phyloP scores from a whole-genome alignment of 2,329 filamentous ascomycete species.

The Pyrenophora seminiperda region DNA sequence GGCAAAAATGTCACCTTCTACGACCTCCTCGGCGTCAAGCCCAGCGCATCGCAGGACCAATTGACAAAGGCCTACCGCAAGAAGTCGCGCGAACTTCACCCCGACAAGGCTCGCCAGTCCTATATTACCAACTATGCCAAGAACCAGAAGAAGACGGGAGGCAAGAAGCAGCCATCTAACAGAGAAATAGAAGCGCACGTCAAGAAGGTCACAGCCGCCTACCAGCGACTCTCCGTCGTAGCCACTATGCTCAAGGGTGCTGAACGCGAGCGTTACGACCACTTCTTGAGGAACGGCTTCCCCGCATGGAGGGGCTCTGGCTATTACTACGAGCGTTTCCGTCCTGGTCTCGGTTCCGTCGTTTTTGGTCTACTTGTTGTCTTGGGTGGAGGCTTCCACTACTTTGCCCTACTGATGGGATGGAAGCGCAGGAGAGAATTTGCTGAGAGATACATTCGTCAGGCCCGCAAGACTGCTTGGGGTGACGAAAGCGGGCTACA shows the following conservation, averaged over 20 bases:
- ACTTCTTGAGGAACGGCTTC: slow-evolving; percentile 92
- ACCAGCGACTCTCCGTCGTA: slow-evolving; percentile 82
- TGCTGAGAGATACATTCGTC: slow-evolving; percentile 86
- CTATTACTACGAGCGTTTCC: slow-evolving; percentile 96
- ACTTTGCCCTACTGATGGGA: slow-evolving; percentile 79
- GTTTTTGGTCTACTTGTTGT: slow-evolving; percentile 80
- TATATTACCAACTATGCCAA: slow-evolving; percentile 70
- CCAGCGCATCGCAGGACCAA: slow-evolving; percentile 78
- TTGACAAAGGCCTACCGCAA: slow-evolving; percentile 94
- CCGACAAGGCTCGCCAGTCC: slow-evolving; percentile 91
- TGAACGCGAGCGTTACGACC: slow-evolving; percentile 85
- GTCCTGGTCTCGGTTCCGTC: slow-evolving; percentile 86
- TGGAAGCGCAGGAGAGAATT: slow-evolving; percentile 93
- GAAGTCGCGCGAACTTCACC: slow-evolving; percentile 81
- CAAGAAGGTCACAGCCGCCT: slow-evolving; percentile 81
- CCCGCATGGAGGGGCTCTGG: slow-evolving; percentile 96
- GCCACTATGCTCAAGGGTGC: slow-evolving; percentile 83
- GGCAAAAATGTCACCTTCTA: slow-evolving; percentile 87
- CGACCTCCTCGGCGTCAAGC: slow-evolving; percentile 79
- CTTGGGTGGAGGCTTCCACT: slow-evolving; percentile 84
- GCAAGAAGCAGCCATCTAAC: slow-evolving; percentile 70
- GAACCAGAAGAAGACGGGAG: slow-evolving; percentile 58
- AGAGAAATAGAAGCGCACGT: slow-evolving; percentile 77
- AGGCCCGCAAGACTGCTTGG: slow-evolving; percentile 87
- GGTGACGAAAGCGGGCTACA: slow-evolving; percentile 73